phyloP scores from a whole-genome alignment of 495 filamentous ascomycete species.

The Hypoxylon trugodes region DNA sequence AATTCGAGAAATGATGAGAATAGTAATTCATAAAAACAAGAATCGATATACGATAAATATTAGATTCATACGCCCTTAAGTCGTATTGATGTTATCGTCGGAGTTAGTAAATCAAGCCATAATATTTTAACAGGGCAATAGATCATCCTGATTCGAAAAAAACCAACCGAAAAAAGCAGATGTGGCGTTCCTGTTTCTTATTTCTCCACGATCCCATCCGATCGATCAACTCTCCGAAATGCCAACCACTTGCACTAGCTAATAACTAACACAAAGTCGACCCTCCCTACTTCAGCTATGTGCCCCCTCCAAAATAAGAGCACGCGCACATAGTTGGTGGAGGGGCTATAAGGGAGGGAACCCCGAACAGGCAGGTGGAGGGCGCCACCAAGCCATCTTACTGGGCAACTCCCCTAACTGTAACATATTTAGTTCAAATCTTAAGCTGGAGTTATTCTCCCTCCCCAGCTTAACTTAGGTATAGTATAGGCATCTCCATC shows the following conservation, averaged over 20 bases:
- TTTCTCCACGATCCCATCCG: slow-evolving; percentile 27
- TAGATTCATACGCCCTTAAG: no score
- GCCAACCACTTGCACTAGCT: slow-evolving; percentile 3
- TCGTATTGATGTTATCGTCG: no score
- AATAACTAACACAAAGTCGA: no score
- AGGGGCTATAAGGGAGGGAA: neutral
- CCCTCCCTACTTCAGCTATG: neutral
- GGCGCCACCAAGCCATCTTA: slow-evolving; percentile 18
- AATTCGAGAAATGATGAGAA: no score
- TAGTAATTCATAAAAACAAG: no score
- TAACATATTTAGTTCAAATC: neutral
- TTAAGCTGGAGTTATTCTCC: neutral
- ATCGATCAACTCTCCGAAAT: slow-evolving; percentile 24
- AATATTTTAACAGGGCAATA: no score
- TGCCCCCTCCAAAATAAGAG: slow-evolving; percentile 10
- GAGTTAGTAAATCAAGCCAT: no score
- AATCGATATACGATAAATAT: no score
- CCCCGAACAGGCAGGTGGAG: slow-evolving; percentile 38
- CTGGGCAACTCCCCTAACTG: slow-evolving; percentile 12
- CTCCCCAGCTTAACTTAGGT: no score
- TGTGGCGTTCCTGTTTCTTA: slow-evolving; percentile 26
- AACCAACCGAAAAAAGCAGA: neutral
- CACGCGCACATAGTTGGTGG: slow-evolving; percentile 22
- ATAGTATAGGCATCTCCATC: no score
- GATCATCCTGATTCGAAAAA: no score